Base-by-base conservation (phyloP, 2,329 filamentous ascomycete genomes). In the Alternaria sp. region DNA sequence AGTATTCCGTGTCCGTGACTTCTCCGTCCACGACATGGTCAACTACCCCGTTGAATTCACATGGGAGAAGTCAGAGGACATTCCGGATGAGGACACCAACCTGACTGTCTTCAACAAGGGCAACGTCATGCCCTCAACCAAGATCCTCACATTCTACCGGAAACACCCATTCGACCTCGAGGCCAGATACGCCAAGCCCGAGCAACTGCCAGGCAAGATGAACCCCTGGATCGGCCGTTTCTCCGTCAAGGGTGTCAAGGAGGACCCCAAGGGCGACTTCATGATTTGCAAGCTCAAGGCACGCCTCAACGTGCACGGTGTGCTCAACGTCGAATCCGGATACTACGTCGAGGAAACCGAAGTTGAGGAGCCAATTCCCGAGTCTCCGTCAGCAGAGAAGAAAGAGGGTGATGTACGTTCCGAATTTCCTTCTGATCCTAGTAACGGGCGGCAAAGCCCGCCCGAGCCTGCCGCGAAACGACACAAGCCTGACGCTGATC, bases 281-380 rank as follows among this genome's bases (percentile, higher is more conserved):
- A 98, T 99, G 95, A 96, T 98, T 77, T 99, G 96, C 91, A 99
- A 99, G 86, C 90, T 99, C 67, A 98, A 98, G 88, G 95, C 96
- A 51, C 90, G 96, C 68, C 88, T 99, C 60, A 99, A 99, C 84
- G 88, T 98, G 69, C 94, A 98, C 84, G 96, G 96, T 81, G 89
- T 99, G 63, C 86, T 99, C 70, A 98, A 98, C 79, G 91, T 99
- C 40, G 96, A 99, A 85, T 94, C 90, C 67, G 96, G 94, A 65
- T 99, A 99, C 86, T 98, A 93, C 76, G 96, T 99, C 57, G 96
- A 99, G 85, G 96, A 99, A 79, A 90, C 96, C 77, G 96, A 99
- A 83, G 90, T 98, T 60, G 96, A 99, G 84, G 94, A 97, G 85
- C 93, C 95, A 68, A 86, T 97, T 66, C 91, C 92, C 67, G 92